These are phyloP conservation scores for Ilex aquifolium DNA, from an alignment of 257 asterid species.

Conservation along the genomic window DNA sequence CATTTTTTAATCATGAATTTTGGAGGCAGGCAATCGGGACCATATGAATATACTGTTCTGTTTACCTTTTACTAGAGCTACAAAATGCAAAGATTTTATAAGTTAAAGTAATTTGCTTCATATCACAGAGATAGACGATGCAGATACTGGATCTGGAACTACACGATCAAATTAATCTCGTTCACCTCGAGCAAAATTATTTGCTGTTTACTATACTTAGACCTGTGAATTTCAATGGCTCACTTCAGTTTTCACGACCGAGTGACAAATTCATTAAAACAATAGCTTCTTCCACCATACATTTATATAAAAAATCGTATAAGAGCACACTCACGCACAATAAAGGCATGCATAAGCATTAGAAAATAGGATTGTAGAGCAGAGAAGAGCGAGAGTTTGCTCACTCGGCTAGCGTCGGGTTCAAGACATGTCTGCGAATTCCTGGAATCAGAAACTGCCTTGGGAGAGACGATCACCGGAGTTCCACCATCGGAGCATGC, in stretches of 20 bases:
- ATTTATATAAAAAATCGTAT: too few species aligned
- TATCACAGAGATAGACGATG: neutral
- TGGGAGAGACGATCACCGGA: slow-evolving; percentile 62
- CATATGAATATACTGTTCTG: too few species aligned
- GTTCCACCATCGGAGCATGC: slow-evolving; percentile 15
- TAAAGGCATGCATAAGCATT: neutral
- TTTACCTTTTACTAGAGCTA: too few species aligned
- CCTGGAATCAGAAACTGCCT: slow-evolving; percentile 89
- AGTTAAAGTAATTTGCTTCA: too few species aligned
- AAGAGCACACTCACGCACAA: too few species aligned
- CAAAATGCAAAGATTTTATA: too few species aligned
- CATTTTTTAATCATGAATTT: too few species aligned
- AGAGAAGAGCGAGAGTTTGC: neutral
- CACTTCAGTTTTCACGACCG: neutral
- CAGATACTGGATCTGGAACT: neutral
- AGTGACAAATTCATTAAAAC: neutral
- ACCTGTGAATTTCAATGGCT: neutral
- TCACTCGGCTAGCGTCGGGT: slow-evolving; percentile 65
- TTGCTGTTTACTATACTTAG: neutral
- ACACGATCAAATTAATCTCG: neutral
- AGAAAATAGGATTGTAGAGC: neutral
- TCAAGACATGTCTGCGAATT: slow-evolving; percentile 89
- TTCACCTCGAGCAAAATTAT: neutral
- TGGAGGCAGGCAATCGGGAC: too few species aligned
- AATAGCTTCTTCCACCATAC: too few species aligned